These are phyloP conservation scores for Stachybotrys chartarum DNA, from an alignment of 2,329 filamentous ascomycete species.

Conservation along the genomic window DNA sequence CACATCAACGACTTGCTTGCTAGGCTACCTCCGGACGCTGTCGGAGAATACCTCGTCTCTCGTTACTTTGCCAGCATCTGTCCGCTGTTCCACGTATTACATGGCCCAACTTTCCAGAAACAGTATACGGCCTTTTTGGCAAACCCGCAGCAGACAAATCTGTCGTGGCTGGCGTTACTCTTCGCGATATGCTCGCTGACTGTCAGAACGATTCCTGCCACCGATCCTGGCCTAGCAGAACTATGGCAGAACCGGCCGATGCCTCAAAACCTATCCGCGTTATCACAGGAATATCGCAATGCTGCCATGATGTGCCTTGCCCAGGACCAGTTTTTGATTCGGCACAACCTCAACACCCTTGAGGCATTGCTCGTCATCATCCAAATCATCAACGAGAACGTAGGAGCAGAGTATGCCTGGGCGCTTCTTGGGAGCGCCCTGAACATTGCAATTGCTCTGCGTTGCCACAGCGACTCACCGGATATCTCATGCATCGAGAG, in stretches of 20 bases:
- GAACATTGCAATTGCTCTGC: slow-evolving; percentile 6
- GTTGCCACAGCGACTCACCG: slow-evolving; percentile 5
- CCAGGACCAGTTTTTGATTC: slow-evolving; percentile 8
- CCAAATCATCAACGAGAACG: slow-evolving; percentile 6
- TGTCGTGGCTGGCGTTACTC: slow-evolving; percentile 10
- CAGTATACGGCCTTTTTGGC: slow-evolving; percentile 6
- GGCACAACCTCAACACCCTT: slow-evolving; percentile 8
- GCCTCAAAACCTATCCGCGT: neutral
- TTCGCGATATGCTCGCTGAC: slow-evolving; percentile 10
- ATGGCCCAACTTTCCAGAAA: slow-evolving; percentile 10
- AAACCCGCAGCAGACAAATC: neutral
- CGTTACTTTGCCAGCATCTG: slow-evolving; percentile 6
- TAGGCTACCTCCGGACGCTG: slow-evolving; percentile 2
- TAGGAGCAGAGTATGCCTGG: slow-evolving; percentile 9
- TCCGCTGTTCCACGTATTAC: slow-evolving; percentile 9
- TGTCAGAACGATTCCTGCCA: slow-evolving; percentile 3
- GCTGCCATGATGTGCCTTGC: slow-evolving; percentile 7
- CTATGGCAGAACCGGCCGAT: slow-evolving; percentile 1
- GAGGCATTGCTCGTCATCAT: slow-evolving; percentile 8
- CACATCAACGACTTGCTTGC: slow-evolving; percentile 3
- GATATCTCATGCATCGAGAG: slow-evolving; percentile 3
- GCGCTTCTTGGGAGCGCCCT: slow-evolving; percentile 9
- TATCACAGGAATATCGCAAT: slow-evolving; percentile 4
- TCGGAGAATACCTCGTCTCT: slow-evolving; percentile 7
- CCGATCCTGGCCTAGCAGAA: slow-evolving; percentile 5